A percentile compares a stretch with the other conserved stretches of the same genome.
Conservation (phyloP, 805 yeast genomes). For the Ogataea ramenticola region DNA sequence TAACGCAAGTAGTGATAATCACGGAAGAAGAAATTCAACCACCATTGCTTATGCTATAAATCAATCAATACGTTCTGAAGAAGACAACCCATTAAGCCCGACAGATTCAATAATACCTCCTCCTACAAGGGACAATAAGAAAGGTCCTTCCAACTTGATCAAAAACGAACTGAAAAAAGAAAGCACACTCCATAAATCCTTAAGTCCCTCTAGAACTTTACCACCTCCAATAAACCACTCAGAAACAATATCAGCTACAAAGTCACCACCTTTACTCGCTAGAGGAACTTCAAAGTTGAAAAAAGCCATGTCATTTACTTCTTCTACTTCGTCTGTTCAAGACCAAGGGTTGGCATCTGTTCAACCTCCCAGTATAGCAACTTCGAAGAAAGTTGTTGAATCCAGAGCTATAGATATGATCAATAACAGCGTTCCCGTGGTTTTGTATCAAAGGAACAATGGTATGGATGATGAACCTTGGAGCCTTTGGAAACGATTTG, state of each 20-base stretch:
- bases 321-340: background rate
- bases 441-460: background rate
- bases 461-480: slow-evolving; percentile 10
- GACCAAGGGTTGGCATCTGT: background rate
- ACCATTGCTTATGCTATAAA: background rate
- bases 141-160: too few relatives aligned
- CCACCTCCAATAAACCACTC: too few relatives aligned
- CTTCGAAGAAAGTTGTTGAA: background rate
- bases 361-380: background rate
- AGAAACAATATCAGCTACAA: background rate
- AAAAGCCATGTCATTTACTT: background rate
- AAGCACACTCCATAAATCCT: too few relatives aligned
- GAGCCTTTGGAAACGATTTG: slow-evolving; percentile 8
- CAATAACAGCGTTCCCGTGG: slow-evolving; percentile 1
- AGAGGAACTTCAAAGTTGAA: background rate
- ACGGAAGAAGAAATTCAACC: background rate
- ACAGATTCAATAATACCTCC: background rate
- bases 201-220: too few relatives aligned
- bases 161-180: too few relatives aligned
- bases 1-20: background rate
- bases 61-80: background rate
- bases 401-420: slow-evolving; percentile 1
- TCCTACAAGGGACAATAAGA: background rate
- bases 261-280: background rate
- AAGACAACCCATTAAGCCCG: background rate